Evolutionary conservation across 2,329 filamentous ascomycete genomes (phyloP), one percentile per base, ranked within the genome.

Genomic region (Fusarium globosum): DNA sequence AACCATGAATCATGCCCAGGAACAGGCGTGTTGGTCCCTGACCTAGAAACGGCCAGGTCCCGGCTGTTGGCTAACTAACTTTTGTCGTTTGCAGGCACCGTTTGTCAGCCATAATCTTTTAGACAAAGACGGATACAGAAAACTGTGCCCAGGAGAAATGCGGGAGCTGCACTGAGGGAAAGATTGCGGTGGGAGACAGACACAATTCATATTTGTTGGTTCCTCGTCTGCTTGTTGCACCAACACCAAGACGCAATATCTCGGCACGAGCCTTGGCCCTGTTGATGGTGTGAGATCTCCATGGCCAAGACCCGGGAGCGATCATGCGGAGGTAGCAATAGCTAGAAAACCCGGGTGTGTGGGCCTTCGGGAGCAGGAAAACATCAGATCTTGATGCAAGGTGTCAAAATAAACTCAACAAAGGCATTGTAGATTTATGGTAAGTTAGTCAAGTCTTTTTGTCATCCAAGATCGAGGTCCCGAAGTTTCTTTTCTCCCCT

Each of bases 91-190:
- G 41, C 41, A 61, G 56, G 6, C 21, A 33, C 45, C 21, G 39
- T 38, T 28, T 36, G 41, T 30, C 33, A 28, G n/a, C 30, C 36
- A 52, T 28, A 13, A 45, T 33, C 7, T 28, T 26, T 52, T 33
- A 11, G 15, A 39, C 3, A 46, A 14, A 15, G 16, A 46, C 28
- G 38, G 48, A 53, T 38, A 49, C 2, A 49, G 38, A 26, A 9
- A 48, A 28, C 2, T 49, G 43, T 28, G 14, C 6, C 14, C 15
- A 36, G 8, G 16, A 68, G 56, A 66, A 45, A 67, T 70, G 61
- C 69, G 69, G 61, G 72, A 72, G 65, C 33, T 33, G 63, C 41
- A 66, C 33, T 42, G 43, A 30, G 33, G 30, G 23, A 33, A 23
- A 26, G 30, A 56, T 21, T 42, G 18, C 11, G 51, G 26, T 41